Conservation (phyloP, 208 protist species). For the Herpetomonas samuelpessoai region DNA sequence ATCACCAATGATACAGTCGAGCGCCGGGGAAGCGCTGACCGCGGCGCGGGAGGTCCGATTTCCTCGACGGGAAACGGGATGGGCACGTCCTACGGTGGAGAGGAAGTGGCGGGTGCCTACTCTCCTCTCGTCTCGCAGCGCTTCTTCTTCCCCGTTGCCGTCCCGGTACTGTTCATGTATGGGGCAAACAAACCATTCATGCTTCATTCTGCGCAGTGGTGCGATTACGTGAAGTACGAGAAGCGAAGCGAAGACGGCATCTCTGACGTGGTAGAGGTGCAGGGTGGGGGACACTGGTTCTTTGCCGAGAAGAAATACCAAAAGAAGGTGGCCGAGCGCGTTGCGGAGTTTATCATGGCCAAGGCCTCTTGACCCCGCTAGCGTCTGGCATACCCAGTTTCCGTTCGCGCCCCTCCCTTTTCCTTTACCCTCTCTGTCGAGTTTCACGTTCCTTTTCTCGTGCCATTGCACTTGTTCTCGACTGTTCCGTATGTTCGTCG, state of each 20-base stretch:
- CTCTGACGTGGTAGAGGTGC: constrained; percentile 60
- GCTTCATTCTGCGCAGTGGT: constrained; percentile 66
- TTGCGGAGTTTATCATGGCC: constrained; percentile 44
- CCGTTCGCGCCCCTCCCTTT: too few relatives aligned
- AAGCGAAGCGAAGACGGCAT: constrained; percentile 55
- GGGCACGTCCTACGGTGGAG: too few relatives aligned
- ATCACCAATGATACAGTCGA: not conserved
- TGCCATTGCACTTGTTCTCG: too few relatives aligned
- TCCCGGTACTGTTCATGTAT: constrained; percentile 76
- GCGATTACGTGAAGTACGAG: constrained; percentile 41
- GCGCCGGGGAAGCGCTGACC: not conserved
- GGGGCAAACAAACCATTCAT: constrained; percentile 43
- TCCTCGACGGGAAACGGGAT: not conserved
- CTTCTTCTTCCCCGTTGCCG: constrained; percentile 48
- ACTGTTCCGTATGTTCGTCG: too few relatives aligned
- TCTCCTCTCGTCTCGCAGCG: constrained; percentile 46
- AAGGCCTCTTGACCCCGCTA: too few relatives aligned
- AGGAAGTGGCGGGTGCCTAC: constrained; percentile 3
- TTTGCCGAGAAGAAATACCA: constrained; percentile 61
- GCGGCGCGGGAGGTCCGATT: too few relatives aligned
- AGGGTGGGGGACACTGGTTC: constrained; percentile 77
- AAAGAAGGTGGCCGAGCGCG: constrained; percentile 38
- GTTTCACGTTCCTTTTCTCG: too few relatives aligned
- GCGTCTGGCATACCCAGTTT: too few relatives aligned
- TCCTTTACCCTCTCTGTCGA: too few relatives aligned